A percentile compares a stretch with the other conserved stretches of the same genome.
Evolutionary conservation across 2,329 filamentous ascomycete species (phyloP).

Genomic region (Aspergillus ochraceus): DNA sequence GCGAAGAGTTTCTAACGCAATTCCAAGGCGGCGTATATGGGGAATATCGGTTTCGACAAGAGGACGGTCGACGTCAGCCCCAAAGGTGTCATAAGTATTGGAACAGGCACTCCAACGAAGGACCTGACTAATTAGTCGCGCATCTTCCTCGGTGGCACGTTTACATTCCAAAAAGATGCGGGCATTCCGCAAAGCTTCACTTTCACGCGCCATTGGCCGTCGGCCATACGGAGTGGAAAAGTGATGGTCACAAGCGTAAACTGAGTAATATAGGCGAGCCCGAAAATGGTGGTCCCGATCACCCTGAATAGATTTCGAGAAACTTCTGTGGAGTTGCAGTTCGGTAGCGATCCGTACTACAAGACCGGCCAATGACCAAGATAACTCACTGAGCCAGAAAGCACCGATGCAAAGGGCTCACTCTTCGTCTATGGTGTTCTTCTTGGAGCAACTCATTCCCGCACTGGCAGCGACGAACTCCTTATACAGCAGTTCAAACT

Average conservation of each 20-base stretch:
- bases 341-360: conserved; percentile 25
- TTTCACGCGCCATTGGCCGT: conserved; percentile 36
- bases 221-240: conserved; percentile 39
- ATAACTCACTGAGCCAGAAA: conserved; percentile 51
- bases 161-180: conserved; percentile 28
- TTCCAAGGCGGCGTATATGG: conserved; percentile 20
- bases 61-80: conserved; percentile 31
- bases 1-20: conserved; percentile 21
- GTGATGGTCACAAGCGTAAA: conserved; percentile 42
- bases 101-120: conserved; percentile 33
- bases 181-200: conserved; percentile 30
- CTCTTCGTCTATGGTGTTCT: conserved; percentile 46
- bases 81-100: conserved; percentile 34
- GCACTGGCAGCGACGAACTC: conserved; percentile 35
- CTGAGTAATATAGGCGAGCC: conserved; percentile 33
- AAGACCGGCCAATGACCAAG: conserved; percentile 20
- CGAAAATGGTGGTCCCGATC: conserved; percentile 22
- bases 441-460: conserved; percentile 45
- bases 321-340: conserved; percentile 24
- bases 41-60: conserved; percentile 16
- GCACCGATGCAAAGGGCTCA: conserved; percentile 50
- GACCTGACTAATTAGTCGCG: conserved; percentile 36
- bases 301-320: conserved; percentile 23
- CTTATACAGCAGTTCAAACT: conserved; percentile 37
- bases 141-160: conserved; percentile 34